Base-by-base conservation (phyloP, 176 grass and related monocot genomes). In the Themeda triandra region DNA sequence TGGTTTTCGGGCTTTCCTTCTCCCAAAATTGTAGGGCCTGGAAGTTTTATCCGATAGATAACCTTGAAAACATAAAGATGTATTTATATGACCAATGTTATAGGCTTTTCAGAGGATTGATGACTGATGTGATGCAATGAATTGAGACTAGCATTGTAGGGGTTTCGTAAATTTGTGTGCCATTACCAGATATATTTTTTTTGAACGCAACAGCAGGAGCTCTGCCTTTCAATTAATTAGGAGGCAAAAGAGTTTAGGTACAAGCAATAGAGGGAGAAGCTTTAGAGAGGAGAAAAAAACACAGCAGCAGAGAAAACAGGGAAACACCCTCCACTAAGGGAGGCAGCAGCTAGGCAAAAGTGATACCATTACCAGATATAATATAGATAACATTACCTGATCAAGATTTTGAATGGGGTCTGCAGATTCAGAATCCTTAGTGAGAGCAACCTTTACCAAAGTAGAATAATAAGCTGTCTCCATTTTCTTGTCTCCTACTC, bases 1-100 rank as follows among this genome's bases (percentile, higher is more conserved):
- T 97, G 95, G 64, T 97, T 97, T 97, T 97, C 92, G 1, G 95
- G 95, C 60, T 97, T 97, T 82, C 95, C 95, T 89, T 97, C 95
- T 89, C 95, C 95, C 74, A 97, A 85, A 37, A 91, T 72, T 86
- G 95, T 92, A 87, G 82, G 86, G 19, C 95, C 95, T 84, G 95
- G 95, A 78, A 97, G 95, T 66, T 92, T 94, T 92, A 97, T 97
- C 44, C 90, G 84, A 83, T 97, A 97, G 71, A 97, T 92, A 86
- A 92, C 92, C 95, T 97, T 78, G 69, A 6, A 91, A 79, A 62
- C 30, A 72, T 78, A 82, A 89, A 51, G 29, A 82, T 80, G 18
- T 36, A 45, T 75, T 79, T 32, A 76, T 27, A 73, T 42, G 41
- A 75, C 15, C 37, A 60, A 75, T 67, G 17, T 63, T 85, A 12